Evolutionary conservation across 1,284 basidiomycete species (phyloP).

Genomic region (Xerocomus nothofagi): DNA sequence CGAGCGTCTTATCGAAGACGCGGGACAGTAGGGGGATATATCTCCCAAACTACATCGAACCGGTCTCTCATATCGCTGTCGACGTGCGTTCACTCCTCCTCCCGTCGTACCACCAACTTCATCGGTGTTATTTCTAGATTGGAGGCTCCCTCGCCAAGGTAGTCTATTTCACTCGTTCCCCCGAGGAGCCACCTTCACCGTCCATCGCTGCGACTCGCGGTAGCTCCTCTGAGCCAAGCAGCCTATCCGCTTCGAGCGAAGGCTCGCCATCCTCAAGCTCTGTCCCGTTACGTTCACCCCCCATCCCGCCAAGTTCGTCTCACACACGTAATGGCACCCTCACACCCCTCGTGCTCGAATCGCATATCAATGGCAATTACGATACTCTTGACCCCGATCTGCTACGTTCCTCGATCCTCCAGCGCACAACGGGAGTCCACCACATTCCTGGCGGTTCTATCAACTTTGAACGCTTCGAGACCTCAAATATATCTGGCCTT

Average conservation of each 20-base stretch:
- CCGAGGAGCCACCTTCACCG: constrained; percentile 72
- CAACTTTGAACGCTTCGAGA: constrained; percentile 98
- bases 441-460: constrained; percentile 95
- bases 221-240: constrained; percentile 45
- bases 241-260: constrained; percentile 50
- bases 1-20: constrained; percentile 51
- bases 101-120: constrained; percentile 2
- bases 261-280: constrained; percentile 44
- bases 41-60: constrained; percentile 93
- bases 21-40: constrained; percentile 94
- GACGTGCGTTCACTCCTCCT: constrained; percentile 64
- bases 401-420: constrained; percentile 64
- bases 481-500: constrained; percentile 83
- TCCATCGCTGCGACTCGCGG: constrained; percentile 60
- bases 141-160: constrained; percentile 98
- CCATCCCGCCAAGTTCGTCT: constrained; percentile 39
- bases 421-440: constrained; percentile 62
- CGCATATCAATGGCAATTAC: constrained; percentile 35
- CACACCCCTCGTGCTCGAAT: constrained; percentile 76
- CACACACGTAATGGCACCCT: constrained; percentile 66
- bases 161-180: constrained; percentile 95
- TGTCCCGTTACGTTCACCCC: constrained; percentile 38
- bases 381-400: constrained; percentile 46
- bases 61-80: constrained; percentile 93
- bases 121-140: constrained; percentile 54